Percentiles rank a stretch among this genome's conserved stretches.
These are phyloP conservation scores for Gossypium aridum DNA, from an alignment of 441 rosid genomes.

Conservation along the genomic window DNA sequence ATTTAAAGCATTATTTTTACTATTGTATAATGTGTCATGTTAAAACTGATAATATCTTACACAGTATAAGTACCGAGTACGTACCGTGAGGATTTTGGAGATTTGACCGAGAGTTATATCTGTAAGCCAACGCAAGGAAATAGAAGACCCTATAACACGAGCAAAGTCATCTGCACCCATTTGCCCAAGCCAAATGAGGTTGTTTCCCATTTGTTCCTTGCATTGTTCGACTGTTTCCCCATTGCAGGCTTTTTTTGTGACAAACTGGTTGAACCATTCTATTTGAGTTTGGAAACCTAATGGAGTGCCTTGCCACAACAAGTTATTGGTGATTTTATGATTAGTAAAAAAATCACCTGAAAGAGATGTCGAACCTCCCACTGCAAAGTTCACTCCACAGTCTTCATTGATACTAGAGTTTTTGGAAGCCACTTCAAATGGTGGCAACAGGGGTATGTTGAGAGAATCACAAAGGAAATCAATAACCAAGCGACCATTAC, in stretches of 20 bases:
- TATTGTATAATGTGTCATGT: background rate
- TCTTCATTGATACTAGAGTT: constrained; percentile 14
- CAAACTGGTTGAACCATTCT: constrained; percentile 32
- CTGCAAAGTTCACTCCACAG: constrained; percentile 35
- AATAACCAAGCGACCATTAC: constrained; percentile 35
- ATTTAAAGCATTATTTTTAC: background rate
- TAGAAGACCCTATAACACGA: constrained; percentile 25
- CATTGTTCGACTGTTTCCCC: constrained; percentile 3
- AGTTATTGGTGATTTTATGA: background rate
- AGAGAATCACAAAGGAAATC: constrained; percentile 35
- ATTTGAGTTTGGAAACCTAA: constrained; percentile 20
- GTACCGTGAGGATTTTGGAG: constrained; percentile 23
- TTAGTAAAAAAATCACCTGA: constrained; percentile 12
- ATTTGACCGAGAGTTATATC: constrained; percentile 18
- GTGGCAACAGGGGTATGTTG: constrained; percentile 21
- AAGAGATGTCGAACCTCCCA: constrained; percentile 38
- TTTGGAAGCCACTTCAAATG: constrained; percentile 11
- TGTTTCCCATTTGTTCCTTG: background rate
- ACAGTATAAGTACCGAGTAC: background rate
- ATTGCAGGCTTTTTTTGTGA: background rate
- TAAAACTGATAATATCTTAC: background rate
- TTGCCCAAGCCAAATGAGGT: constrained; percentile 43
- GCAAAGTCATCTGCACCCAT: constrained; percentile 40
- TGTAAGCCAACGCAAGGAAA: constrained; percentile 14
- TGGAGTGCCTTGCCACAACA: constrained; percentile 27